Base-by-base conservation (phyloP, 805 yeast species). In the Starmerella apicola region DNA sequence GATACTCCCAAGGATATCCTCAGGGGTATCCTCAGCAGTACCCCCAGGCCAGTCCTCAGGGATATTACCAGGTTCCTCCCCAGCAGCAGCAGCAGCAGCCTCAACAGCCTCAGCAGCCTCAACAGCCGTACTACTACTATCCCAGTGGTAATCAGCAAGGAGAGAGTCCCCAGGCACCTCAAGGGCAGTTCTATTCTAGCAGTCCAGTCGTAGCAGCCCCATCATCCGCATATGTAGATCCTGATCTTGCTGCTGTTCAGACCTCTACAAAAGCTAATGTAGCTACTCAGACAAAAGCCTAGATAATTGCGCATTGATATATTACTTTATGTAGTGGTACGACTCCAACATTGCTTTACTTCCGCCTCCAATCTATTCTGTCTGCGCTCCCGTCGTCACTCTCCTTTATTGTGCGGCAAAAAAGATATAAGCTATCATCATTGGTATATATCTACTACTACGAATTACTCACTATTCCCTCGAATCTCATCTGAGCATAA, bases 71-170 rank as follows among this genome's bases (percentile, higher is more conserved):
- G 18, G 38, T 34, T 9, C 32, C 21, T 17, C 39, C 16, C 5
- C 37, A 38, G 36, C 32, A 3, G 17, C 45, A 33, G 32, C 32
- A 25, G 16, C 37, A 32, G 34, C 34, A 23, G 39, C 15, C 3
- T 23, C 34, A 30, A 7, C 34, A 38, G 27, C 17, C n/a, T 9
- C 15, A 34, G 27, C 35, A 35, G 28, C 36, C 29, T 25, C 40
- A 37, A 23, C 28, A 32, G 25, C 27, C 33, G 15, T 19, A 12
- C 32, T 28, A 34, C 20, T 16, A 29, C 17, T 13, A 28, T n/a
- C 20, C 34, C 15, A 22, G 12, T 13, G 33, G 17, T 16, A 16
- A 21, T 15, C 22, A 18, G 22, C 33, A 30, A n/a, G 19, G 9
- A 26, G 26, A 30, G 6, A 16, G 20, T n/a, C 15, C 10, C 15